Conservation (phyloP, 768 basidiomycete species). For the Clathrus columnatus region DNA sequence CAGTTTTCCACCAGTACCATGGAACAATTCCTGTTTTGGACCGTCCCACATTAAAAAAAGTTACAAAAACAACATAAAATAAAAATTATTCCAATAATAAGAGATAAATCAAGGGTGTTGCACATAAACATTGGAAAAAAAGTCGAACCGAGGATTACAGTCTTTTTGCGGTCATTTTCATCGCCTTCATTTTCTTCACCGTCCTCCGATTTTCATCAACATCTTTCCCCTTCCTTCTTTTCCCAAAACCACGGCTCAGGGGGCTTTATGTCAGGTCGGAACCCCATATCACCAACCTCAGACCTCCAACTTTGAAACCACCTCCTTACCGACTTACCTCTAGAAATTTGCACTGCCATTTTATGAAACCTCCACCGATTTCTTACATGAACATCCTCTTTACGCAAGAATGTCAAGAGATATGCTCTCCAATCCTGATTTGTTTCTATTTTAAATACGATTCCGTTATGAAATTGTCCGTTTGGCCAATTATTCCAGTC, state of each 20-base stretch:
- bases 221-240: too few species aligned
- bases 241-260: neutral
- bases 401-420: conserved; percentile 13
- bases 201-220: too few species aligned
- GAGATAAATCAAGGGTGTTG: too few species aligned
- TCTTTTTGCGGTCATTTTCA: too few species aligned
- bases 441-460: conserved; percentile 4
- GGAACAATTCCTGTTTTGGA: too few species aligned
- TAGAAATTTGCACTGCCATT: conserved; percentile 14
- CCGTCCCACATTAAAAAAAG: too few species aligned
- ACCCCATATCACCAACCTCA: neutral
- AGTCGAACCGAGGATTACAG: too few species aligned
- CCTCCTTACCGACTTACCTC: conserved; percentile 16
- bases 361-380: conserved; percentile 15
- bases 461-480: neutral
- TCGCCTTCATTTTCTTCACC: too few species aligned
- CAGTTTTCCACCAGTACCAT: too few species aligned
- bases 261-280: neutral
- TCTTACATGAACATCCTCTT: conserved; percentile 11
- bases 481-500: conserved; percentile 12
- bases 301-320: neutral
- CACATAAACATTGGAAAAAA: too few species aligned
- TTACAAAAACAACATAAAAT: too few species aligned
- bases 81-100: too few species aligned
- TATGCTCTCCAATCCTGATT: conserved; percentile 14